Percentiles rank a stretch among this genome's conserved stretches.
Evolutionary conservation across 2,329 filamentous ascomycete genomes (phyloP).

Genomic region (Onygenales sp.): DNA sequence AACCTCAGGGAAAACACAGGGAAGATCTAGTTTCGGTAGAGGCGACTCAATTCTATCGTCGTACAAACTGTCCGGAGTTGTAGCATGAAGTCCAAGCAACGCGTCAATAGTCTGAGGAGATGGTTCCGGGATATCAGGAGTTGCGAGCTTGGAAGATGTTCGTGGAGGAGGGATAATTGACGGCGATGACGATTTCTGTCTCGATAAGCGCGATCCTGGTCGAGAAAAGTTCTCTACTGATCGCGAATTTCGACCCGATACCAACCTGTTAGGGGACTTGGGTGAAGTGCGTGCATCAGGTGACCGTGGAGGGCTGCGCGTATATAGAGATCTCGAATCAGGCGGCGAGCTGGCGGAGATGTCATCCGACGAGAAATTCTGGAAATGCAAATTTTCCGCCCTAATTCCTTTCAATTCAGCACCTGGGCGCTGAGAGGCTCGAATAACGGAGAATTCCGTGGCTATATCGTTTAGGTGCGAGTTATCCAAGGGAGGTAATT

Average conservation of each 20-base stretch:
- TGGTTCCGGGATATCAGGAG: slow-evolving; percentile 23
- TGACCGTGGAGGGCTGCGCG: slow-evolving; percentile 19
- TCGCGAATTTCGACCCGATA: slow-evolving; percentile 24
- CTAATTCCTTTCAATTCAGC: slow-evolving; percentile 44
- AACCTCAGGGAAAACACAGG: slow-evolving; percentile 20
- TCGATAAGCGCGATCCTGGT: slow-evolving; percentile 33
- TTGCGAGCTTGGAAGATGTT: slow-evolving; percentile 24
- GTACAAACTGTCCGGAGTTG: slow-evolving; percentile 23
- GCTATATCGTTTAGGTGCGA: slow-evolving; percentile 43
- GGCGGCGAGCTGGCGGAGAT: slow-evolving; percentile 9
- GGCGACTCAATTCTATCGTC: slow-evolving; percentile 14
- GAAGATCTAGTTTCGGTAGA: slow-evolving; percentile 16
- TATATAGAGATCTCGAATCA: slow-evolving; percentile 9
- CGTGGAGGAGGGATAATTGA: slow-evolving; percentile 32
- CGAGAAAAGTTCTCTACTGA: slow-evolving; percentile 47
- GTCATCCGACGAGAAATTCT: slow-evolving; percentile 25
- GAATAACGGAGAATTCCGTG: slow-evolving; percentile 44
- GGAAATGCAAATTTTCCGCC: slow-evolving; percentile 37
- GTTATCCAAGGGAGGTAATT: slow-evolving; percentile 44
- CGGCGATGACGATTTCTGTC: slow-evolving; percentile 28
- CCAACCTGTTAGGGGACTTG: slow-evolving; percentile 16
- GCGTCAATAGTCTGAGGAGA: slow-evolving; percentile 32
- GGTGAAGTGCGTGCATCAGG: slow-evolving; percentile 22
- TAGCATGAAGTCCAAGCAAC: slow-evolving; percentile 25
- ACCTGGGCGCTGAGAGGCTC: slow-evolving; percentile 42